phyloP scores from a whole-genome alignment of 2,329 filamentous ascomycete genomes.

The Fusarium chlamydosporum region DNA sequence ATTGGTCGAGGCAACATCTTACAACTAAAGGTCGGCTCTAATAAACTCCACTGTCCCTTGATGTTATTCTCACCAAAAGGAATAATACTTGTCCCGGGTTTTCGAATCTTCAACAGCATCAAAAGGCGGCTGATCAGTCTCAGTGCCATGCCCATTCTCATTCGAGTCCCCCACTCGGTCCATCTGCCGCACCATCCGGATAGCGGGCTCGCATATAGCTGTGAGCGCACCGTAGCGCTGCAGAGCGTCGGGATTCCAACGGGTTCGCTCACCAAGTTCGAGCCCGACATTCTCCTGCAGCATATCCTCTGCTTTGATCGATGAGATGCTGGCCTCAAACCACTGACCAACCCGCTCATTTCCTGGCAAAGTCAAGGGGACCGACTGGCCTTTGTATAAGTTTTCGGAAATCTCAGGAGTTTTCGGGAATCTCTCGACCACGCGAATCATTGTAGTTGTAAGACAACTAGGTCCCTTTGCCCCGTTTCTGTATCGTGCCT shows the following conservation, averaged over 20 bases:
- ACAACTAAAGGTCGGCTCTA: neutral
- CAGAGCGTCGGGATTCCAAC: conserved; percentile 48
- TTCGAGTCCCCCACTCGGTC: conserved; percentile 52
- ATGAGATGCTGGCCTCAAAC: conserved; percentile 52
- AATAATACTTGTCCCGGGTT: conserved; percentile 8
- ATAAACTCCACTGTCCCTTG: neutral
- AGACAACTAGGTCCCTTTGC: conserved; percentile 38
- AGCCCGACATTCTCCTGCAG: conserved; percentile 50
- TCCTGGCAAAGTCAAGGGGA: conserved; percentile 14
- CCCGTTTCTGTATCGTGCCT: conserved; percentile 42
- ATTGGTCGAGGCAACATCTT: no score
- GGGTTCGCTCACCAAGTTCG: conserved; percentile 47
- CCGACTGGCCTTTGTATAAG: conserved; percentile 30
- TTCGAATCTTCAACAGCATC: conserved; percentile 20
- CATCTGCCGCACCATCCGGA: conserved; percentile 53
- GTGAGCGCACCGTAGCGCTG: conserved; percentile 43
- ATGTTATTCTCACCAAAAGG: conserved; percentile 40
- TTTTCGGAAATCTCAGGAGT: neutral
- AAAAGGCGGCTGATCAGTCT: conserved; percentile 16
- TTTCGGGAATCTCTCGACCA: conserved; percentile 21
- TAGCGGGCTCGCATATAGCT: conserved; percentile 49
- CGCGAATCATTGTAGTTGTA: conserved; percentile 46
- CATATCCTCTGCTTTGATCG: conserved; percentile 31
- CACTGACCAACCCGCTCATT: conserved; percentile 41
- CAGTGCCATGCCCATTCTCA: conserved; percentile 42